Percentiles rank a stretch among this genome's conserved stretches.
phyloP scores from a whole-genome alignment of 164 flowering plant species.

The Paratinospora sagittata region DNA sequence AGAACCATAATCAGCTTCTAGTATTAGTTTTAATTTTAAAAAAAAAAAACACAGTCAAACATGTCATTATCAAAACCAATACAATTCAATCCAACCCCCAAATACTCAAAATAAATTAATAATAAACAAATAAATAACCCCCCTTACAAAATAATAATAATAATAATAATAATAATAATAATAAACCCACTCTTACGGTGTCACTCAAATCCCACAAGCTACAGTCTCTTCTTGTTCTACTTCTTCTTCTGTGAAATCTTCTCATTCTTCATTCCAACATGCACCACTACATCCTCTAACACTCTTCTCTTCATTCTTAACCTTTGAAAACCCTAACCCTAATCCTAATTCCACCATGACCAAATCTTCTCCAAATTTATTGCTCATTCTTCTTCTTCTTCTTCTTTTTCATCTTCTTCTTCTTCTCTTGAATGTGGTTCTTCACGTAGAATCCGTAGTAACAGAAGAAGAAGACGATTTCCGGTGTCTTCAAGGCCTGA shows the following conservation, averaged over 20 bases:
- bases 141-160: no score
- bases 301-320: not conserved
- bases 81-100: not conserved
- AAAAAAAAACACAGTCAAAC: not conserved
- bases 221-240: not conserved
- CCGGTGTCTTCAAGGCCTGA: slow-evolving; percentile 27
- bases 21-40: not conserved
- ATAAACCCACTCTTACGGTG: not conserved
- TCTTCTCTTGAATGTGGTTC: not conserved
- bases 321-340: not conserved
- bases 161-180: not conserved
- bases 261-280: not conserved
- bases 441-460: not conserved
- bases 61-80: not conserved
- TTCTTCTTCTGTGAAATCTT: not conserved
- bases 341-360: not conserved
- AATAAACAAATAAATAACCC: not conserved
- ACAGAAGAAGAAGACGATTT: slow-evolving; percentile 29
- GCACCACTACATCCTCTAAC: not conserved
- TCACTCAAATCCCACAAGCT: not conserved
- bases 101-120: not conserved
- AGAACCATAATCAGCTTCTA: not conserved
- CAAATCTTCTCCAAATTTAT: not conserved
- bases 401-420: slow-evolving; percentile 7
- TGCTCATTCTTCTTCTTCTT: not conserved